These are phyloP conservation scores for Talaromyces nanjingensis DNA, from an alignment of 495 filamentous ascomycete species.

Conservation along the genomic window DNA sequence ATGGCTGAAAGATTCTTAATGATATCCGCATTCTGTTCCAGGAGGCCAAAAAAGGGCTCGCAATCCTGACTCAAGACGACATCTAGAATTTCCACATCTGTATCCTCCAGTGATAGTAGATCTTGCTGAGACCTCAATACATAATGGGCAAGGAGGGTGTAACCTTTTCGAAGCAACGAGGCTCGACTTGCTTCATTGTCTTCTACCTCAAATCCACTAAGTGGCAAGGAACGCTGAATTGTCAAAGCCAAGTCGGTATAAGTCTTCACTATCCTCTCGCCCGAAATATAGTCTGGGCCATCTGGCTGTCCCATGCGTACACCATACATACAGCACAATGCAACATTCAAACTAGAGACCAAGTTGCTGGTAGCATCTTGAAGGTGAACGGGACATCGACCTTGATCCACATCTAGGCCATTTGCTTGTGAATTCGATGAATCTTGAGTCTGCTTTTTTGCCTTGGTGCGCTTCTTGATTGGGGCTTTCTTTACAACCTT, in stretches of 20 bases:
- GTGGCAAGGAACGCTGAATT: slow-evolving; percentile 22
- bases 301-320: slow-evolving; percentile 21
- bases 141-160: slow-evolving; percentile 27
- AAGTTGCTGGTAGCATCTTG: slow-evolving; percentile 39
- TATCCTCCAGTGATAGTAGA: not conserved
- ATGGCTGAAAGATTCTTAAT: slow-evolving; percentile 33
- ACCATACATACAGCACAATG: slow-evolving; percentile 38
- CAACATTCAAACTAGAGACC: slow-evolving; percentile 31
- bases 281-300: slow-evolving; percentile 10
- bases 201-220: slow-evolving; percentile 4
- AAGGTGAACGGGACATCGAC: slow-evolving; percentile 32
- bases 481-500: not conserved
- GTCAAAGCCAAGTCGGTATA: slow-evolving; percentile 20
- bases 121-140: slow-evolving; percentile 28
- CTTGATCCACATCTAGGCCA: not conserved
- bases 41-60: slow-evolving; percentile 17
- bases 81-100: slow-evolving; percentile 12
- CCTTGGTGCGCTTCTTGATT: not conserved
- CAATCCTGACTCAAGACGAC: slow-evolving; percentile 13
- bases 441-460: not conserved
- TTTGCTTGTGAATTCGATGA: not conserved
- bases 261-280: slow-evolving; percentile 22
- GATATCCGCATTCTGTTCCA: slow-evolving; percentile 25
- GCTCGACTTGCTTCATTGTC: slow-evolving; percentile 15
- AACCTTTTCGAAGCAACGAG: slow-evolving; percentile 27